Evolutionary conservation across 2,329 filamentous ascomycete species (phyloP).

Genomic region (Penicillium polonicum): DNA sequence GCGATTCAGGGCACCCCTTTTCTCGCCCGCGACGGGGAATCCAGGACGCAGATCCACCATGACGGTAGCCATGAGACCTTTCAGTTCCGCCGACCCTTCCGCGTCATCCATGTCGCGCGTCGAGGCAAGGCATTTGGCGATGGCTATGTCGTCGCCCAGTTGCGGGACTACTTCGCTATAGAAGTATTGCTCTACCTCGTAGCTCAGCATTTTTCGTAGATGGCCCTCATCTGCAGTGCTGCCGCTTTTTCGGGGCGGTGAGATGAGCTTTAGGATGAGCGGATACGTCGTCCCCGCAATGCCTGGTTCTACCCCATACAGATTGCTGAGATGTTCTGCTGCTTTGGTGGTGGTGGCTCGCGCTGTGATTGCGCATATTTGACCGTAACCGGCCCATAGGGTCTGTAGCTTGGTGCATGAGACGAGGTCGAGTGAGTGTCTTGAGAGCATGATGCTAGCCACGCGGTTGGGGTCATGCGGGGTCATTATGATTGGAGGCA

Average conservation of each 20-base stretch:
- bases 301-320: constrained; percentile 23
- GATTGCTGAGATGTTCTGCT: constrained; percentile 19
- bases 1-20: constrained; percentile 43
- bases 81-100: constrained; percentile 27
- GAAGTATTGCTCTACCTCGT: constrained; percentile 66
- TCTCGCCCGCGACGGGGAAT: constrained; percentile 54
- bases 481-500: neutral
- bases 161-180: constrained; percentile 57
- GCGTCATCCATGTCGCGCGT: constrained; percentile 32
- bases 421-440: constrained; percentile 30
- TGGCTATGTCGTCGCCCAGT: constrained; percentile 46
- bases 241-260: constrained; percentile 45
- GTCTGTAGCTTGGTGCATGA: constrained; percentile 40
- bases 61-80: constrained; percentile 52
- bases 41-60: constrained; percentile 56
- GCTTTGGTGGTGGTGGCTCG: constrained; percentile 30
- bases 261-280: constrained; percentile 61
- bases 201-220: constrained; percentile 64
- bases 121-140: constrained; percentile 54
- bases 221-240: constrained; percentile 58
- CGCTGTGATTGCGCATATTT: constrained; percentile 57
- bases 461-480: constrained; percentile 15
- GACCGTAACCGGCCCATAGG: constrained; percentile 51
- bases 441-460: constrained; percentile 30
- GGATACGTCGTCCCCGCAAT: constrained; percentile 20